These are phyloP conservation scores for Phlebiopsis flavidoalba DNA, from an alignment of 768 basidiomycete genomes.

Conservation along the genomic window DNA sequence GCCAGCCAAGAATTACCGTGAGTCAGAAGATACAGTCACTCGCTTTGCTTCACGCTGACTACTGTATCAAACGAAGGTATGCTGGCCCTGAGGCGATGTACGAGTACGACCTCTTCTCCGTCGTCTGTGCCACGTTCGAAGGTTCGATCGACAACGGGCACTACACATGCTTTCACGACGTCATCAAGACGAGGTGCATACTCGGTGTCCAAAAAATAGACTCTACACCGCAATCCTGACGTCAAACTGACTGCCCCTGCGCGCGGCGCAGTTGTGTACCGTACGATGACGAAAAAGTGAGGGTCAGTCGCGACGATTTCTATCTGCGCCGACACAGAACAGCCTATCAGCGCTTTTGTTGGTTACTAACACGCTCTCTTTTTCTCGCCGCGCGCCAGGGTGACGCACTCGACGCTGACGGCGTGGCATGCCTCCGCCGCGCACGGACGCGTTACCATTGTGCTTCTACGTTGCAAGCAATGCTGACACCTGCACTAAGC, in stretches of 20 bases:
- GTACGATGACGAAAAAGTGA: conserved; percentile 97
- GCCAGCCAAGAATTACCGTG: conserved; percentile 13
- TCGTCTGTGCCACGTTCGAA: conserved; percentile 79
- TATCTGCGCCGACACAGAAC: too few relatives aligned
- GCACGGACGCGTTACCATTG: conserved; percentile 88
- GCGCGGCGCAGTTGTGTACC: conserved; percentile 76
- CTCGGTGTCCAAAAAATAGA: conserved; percentile 23
- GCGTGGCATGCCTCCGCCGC: conserved; percentile 54
- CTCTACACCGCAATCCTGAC: not conserved
- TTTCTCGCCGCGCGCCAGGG: conserved; percentile 37
- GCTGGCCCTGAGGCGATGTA: conserved; percentile 66
- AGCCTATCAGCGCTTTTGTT: not conserved
- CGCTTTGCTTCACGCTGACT: not conserved
- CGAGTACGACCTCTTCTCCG: conserved; percentile 88
- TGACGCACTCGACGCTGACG: conserved; percentile 63
- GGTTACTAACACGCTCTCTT: not conserved
- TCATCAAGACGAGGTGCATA: conserved; percentile 78
- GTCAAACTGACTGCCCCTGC: conserved; percentile 1
- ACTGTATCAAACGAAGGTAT: conserved; percentile 25
- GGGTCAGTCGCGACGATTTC: conserved; percentile 41
- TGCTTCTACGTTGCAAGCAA: conserved; percentile 94
- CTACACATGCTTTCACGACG: conserved; percentile 85
- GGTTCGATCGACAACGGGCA: conserved; percentile 94
- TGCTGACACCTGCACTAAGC: conserved; percentile 82
- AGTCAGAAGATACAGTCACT: not conserved